Base-by-base conservation (phyloP, 75 land plant genomes). In the Pinus tabuliformis region DNA sequence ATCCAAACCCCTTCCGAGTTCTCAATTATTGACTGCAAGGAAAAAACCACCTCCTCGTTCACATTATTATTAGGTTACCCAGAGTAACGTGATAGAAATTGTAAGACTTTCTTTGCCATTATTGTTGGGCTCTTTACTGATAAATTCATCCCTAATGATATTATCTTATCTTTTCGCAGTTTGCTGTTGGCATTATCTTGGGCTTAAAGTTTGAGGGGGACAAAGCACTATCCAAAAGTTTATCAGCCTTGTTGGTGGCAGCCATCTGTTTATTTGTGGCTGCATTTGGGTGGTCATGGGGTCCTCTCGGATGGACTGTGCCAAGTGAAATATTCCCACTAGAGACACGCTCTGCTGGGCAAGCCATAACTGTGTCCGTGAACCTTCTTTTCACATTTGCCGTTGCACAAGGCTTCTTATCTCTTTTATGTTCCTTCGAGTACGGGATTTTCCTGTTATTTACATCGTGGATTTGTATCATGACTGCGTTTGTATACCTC, bases 201-300 rank as follows among this genome's bases (percentile, higher is more conserved):
- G 94, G 93, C 20, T 45, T 86, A 3, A 89, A 87, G 70, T 79
- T 87, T 76, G 79, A 78, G n/a, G 52, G 61, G 22, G 76, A 86
- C 28, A 73, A 76, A 57, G 78, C 78, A 64, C 84, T 93, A 1
- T 79, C 90, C 6, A 87, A 87, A 68, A 76, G 78, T 13, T 81
- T 60, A 63, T 86, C 87, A 3, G 72, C 81, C 30, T 7, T 83
- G 20, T 86, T 88, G 95, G 91, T 91, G 57, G 54, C 91, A 2
- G 8, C 83, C 45, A 89, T 89, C 16, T 89, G 85, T 52, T 3
- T 84, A 2, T 93, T 91, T 58, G 90, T 89, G 36, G 39, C 75
- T 9, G 97, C 94, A 1, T 96, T 83, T 74, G 99, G 92, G 49
- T 88, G 97, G 87, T 89, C 97, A 6, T 96, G 99, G 97, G 99